Base-by-base conservation (phyloP, 2,329 filamentous ascomycete species). In the Xylariales sp. region DNA sequence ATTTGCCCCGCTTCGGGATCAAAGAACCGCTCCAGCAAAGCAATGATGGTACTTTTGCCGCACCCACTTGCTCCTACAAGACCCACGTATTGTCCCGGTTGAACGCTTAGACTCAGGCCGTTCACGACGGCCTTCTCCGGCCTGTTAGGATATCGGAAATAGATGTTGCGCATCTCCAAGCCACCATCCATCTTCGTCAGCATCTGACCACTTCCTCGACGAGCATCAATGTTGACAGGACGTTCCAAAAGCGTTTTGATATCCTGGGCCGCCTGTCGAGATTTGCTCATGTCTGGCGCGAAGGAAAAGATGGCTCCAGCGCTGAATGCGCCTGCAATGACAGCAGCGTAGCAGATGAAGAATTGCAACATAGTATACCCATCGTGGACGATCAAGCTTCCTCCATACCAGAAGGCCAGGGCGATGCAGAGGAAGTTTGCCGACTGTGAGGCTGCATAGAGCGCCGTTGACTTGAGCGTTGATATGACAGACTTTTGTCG, bases 11-110 rank as follows among this genome's bases (percentile, higher is more conserved):
- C 74, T 0, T 91, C 73, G 0, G 89, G 86, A 53, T 97, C 89
- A 59, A 97, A 97, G 68, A 97, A 97, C 24, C 91, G 84, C 62
- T 97, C 91, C 22, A 97, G 70, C 4, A 97, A 73, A 3, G 88
- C 86, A 58, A 97, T 94, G 0, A 89, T 93, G 0, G 91, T 97
- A 38, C 82, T 88, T 70, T 98, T 97, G 43, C 93, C 91, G 57
- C 90, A 95, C 3, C 93, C 91, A 32, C 86, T 91, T 0, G 90
- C 84, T 12, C 91, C 93, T 7, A 97, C 91, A 3, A 97, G 76
- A 0, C 91, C 91, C 6, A 91, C 76, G 53, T 90, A 93, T 58
- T 91, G 85, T 3, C 87, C 87, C 0, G 86, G 86, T 18, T 81
- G 77, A 29, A 90, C 77, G 10, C 67, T 70, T 6, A 91, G 71